phyloP scores from a whole-genome alignment of 1,284 basidiomycete genomes.

The Puccinia triticina region DNA sequence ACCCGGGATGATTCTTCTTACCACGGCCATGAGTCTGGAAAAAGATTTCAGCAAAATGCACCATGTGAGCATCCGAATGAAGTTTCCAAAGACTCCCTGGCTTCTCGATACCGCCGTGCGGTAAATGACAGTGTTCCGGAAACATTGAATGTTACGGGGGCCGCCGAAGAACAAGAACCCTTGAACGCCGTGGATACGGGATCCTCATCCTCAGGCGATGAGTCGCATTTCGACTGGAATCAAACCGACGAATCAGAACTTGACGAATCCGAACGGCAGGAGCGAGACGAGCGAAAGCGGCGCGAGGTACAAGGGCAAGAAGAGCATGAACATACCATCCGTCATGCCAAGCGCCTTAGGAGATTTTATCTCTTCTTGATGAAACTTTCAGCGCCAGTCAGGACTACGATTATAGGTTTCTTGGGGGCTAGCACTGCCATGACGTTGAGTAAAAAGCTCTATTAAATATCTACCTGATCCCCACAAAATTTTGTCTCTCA shows the following conservation, averaged over 20 bases:
- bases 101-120: slow-evolving; percentile 18
- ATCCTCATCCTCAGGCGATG: slow-evolving; percentile 5
- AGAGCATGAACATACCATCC: slow-evolving; percentile 31
- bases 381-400: slow-evolving; percentile 20
- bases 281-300: slow-evolving; percentile 12
- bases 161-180: not conserved
- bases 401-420: not conserved
- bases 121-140: slow-evolving; percentile 9
- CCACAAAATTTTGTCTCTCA: not conserved
- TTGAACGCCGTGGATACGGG: not conserved
- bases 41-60: not conserved
- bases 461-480: not conserved
- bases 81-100: not conserved
- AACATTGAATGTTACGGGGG: not conserved
- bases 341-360: slow-evolving; percentile 32
- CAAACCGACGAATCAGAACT: slow-evolving; percentile 45
- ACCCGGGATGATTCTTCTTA: not conserved
- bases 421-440: slow-evolving; percentile 30
- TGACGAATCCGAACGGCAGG: slow-evolving; percentile 23
- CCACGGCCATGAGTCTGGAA: not conserved
- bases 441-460: slow-evolving; percentile 15
- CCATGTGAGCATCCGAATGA: not conserved
- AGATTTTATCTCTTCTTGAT: slow-evolving; percentile 28
- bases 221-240: slow-evolving; percentile 27
- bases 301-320: not conserved